Evolutionary conservation across 2,329 filamentous ascomycete genomes (phyloP).

Genomic region (Curvularia spicifera): DNA sequence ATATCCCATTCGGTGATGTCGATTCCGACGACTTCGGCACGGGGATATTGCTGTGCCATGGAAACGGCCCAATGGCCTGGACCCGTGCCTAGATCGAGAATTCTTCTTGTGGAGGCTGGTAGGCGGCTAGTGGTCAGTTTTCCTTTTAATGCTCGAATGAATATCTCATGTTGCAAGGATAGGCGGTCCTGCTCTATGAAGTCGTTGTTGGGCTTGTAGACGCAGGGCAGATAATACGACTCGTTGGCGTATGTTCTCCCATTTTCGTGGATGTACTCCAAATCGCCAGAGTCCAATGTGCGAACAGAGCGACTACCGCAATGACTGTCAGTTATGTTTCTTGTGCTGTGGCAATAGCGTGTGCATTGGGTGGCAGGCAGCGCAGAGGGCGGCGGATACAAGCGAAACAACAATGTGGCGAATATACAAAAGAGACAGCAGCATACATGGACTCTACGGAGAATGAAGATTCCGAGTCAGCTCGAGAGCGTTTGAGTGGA

Average conservation of each 20-base stretch:
- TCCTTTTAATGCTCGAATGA: constrained; percentile 52
- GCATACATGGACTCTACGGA: constrained; percentile 46
- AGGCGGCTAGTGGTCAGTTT: constrained; percentile 46
- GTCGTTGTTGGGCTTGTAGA: constrained; percentile 49
- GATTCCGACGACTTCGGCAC: constrained; percentile 57
- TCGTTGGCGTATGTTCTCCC: constrained; percentile 67
- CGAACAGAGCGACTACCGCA: constrained; percentile 43
- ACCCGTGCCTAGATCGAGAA: constrained; percentile 56
- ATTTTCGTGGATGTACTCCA: constrained; percentile 66
- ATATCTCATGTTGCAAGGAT: constrained; percentile 68
- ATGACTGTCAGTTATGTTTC: constrained; percentile 10
- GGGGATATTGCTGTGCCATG: constrained; percentile 54
- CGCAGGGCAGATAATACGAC: constrained; percentile 69
- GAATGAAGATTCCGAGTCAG: constrained; percentile 43
- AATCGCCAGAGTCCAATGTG: constrained; percentile 53
- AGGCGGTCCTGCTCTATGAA: constrained; percentile 68
- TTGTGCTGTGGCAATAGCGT: background rate
- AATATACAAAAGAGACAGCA: constrained; percentile 5
- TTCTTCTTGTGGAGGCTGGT: constrained; percentile 33
- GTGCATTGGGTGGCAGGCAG: background rate
- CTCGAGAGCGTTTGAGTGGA: constrained; percentile 43
- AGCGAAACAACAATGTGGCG: background rate
- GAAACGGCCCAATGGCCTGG: constrained; percentile 59
- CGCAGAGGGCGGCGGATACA: background rate
- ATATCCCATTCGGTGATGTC: constrained; percentile 58